Evolutionary conservation across 148 eudicot species (phyloP), one percentile per base, ranked within the genome.

Genomic region (Camellia lanceoleosa): DNA sequence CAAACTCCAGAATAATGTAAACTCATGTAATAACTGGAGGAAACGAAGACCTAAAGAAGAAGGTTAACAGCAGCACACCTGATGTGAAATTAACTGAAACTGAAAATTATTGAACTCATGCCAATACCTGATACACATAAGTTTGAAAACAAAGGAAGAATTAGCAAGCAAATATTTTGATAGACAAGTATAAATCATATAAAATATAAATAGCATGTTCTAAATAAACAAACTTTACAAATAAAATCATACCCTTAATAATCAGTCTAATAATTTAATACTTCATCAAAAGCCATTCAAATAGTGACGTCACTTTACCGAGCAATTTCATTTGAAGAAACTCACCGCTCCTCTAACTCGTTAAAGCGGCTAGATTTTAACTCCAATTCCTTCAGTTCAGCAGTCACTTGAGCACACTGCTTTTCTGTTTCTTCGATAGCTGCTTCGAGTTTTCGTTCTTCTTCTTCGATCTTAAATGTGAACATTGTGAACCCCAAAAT

Each of bases 31-130:
- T 61, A n/a, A 75, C 10, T 19, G 47, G 47, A 44, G 15, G 20
- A 16, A 46, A 11, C 11, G 20, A 6, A 7, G 9, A 3, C 49
- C 20, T 18, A 42, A 20, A 76, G 44, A 61, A 46, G 47, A 61
- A 5, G n/a, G 14, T 47, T 9, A 19, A 76, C 13, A 80, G 82
- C 56, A 79, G 69, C 74, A 44, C 69, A 96, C 99, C 99, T 96
- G 99, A 92, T 96, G 95, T 55, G 99, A 91, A 61, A 89, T 93
- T 81, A 93, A 80, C 83, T 94, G 97, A 90, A 92, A 96, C 92
- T 93, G 99, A 79, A 92, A 96, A 79, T 92, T 96, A 79, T 96
- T 96, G 89, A 93, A 96, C 84, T 93, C 98, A 20, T 89, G 91
- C 98, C 98, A 96, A 79, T 96, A 96, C 91, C 99, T 96, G 92